Conservation (phyloP, 2,329 filamentous ascomycete genomes). For the Colletotrichum sp. region DNA sequence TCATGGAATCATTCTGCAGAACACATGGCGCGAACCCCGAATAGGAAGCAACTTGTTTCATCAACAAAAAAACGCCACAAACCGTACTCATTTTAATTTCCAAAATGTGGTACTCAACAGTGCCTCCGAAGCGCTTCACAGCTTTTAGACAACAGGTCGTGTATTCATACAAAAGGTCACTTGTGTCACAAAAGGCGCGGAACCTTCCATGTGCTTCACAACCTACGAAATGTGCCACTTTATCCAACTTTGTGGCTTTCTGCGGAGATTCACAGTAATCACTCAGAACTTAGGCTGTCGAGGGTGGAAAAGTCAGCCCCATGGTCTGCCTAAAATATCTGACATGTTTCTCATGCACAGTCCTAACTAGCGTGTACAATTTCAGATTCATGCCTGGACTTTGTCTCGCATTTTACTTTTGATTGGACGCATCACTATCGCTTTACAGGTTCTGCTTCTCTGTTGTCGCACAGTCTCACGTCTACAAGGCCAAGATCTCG, state of each 20-base stretch:
- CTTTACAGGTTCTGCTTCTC: background rate
- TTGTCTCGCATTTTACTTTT: background rate
- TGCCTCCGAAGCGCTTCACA: background rate
- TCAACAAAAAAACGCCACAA: background rate
- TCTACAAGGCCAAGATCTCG: background rate
- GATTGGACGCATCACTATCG: background rate
- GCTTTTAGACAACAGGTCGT: background rate
- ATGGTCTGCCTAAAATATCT: background rate
- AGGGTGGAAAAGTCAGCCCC: background rate
- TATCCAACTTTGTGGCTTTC: background rate
- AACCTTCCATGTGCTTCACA: background rate
- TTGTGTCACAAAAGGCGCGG: background rate
- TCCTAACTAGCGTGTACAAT: background rate
- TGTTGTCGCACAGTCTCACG: no score
- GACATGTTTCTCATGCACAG: background rate
- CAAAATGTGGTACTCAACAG: background rate
- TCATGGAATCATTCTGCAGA: background rate
- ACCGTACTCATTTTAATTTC: no score
- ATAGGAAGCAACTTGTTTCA: background rate
- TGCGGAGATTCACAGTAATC: background rate
- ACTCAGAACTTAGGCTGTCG: background rate
- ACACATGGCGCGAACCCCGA: background rate
- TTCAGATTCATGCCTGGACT: background rate
- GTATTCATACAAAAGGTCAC: background rate
- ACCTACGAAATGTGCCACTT: no score